Conservation (phyloP, 169 alveolate species). For the Plasmodium vinckei region DNA sequence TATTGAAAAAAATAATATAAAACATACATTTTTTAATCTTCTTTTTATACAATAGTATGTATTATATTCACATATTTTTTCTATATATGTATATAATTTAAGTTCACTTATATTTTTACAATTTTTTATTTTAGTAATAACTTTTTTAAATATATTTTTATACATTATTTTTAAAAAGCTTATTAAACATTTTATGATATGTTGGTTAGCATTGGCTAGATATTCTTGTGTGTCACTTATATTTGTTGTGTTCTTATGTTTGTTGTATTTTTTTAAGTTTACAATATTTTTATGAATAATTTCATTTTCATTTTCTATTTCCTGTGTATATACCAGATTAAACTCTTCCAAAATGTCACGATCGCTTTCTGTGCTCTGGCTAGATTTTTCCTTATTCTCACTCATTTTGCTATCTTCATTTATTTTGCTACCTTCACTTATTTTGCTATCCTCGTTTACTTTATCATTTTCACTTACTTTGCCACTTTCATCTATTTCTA, state of each 20-base stretch:
- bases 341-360: conserved; percentile 5
- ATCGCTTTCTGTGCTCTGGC: background rate
- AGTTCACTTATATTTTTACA: conserved; percentile 64
- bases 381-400: background rate
- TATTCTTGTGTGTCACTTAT: conserved; percentile 10
- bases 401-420: background rate
- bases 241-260: background rate
- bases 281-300: background rate
- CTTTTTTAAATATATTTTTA: conserved; percentile 63
- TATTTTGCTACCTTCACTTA: background rate
- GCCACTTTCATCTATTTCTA: background rate
- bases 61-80: conserved; percentile 36
- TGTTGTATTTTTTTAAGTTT: background rate
- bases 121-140: conserved; percentile 37
- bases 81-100: conserved; percentile 58
- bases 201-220: conserved; percentile 1
- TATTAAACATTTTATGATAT: conserved; percentile 21
- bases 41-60: conserved; percentile 58
- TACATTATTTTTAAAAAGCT: conserved; percentile 46
- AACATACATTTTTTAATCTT: conserved; percentile 56
- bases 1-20: conserved; percentile 46
- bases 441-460: background rate
- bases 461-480: background rate
- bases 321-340: conserved; percentile 22
- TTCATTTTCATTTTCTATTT: background rate